Evolutionary conservation across 805 yeast genomes (phyloP).

Genomic region (Starmerella powellii): DNA sequence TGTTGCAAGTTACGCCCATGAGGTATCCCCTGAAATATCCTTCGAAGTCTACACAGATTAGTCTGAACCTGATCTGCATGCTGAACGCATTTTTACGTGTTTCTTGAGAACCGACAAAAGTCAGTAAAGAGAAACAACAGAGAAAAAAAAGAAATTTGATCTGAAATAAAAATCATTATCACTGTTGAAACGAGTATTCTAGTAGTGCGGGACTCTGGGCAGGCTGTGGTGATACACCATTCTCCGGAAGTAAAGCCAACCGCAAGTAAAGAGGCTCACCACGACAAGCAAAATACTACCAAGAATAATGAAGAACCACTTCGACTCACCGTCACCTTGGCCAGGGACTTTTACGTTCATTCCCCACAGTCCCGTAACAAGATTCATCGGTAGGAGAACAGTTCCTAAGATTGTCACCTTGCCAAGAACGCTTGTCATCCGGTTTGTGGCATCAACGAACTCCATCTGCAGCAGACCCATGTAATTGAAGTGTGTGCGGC

Average conservation of each 20-base stretch:
- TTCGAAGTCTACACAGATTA: too few relatives aligned
- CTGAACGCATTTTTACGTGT: too few relatives aligned
- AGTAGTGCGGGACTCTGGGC: neutral
- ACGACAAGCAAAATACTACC: slow-evolving; percentile 39
- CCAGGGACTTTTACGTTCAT: slow-evolving; percentile 95
- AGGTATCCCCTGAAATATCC: too few relatives aligned
- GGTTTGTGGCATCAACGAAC: slow-evolving; percentile 71
- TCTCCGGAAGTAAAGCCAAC: slow-evolving; percentile 22
- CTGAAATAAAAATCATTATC: too few relatives aligned
- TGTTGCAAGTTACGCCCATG: too few relatives aligned
- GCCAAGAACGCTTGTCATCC: slow-evolving; percentile 73
- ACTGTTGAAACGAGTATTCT: too few relatives aligned
- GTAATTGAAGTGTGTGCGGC: slow-evolving; percentile 82
- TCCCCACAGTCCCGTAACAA: slow-evolving; percentile 85
- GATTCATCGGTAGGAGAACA: slow-evolving; percentile 72
- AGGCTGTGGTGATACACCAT: neutral
- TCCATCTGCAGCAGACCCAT: slow-evolving; percentile 89
- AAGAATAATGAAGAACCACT: slow-evolving; percentile 60
- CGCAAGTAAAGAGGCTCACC: slow-evolving; percentile 31
- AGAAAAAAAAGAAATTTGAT: too few relatives aligned
- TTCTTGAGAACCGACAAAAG: too few relatives aligned
- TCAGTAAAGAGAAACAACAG: too few relatives aligned
- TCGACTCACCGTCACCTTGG: slow-evolving; percentile 32
- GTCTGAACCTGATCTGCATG: too few relatives aligned
- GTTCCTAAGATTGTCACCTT: slow-evolving; percentile 87